These are phyloP conservation scores for Rhizoctonia solani DNA, from an alignment of 1,284 basidiomycete species.

Conservation along the genomic window DNA sequence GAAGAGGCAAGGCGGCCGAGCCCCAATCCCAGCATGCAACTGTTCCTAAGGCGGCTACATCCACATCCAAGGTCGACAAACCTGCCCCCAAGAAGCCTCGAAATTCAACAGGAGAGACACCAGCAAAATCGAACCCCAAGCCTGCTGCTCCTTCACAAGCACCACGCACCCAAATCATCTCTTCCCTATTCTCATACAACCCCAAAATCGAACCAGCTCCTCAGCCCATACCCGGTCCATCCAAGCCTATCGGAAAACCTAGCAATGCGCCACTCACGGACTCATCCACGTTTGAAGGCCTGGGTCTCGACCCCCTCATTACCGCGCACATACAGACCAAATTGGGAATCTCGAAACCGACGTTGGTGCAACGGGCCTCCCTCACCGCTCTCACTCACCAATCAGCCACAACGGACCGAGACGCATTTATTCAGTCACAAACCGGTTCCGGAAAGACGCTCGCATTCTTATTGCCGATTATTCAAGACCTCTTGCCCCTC, in stretches of 20 bases:
- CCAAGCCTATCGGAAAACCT: slow-evolving; percentile 54
- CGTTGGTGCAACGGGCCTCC: slow-evolving; percentile 85
- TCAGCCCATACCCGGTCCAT: slow-evolving; percentile 43
- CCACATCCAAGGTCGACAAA: neutral
- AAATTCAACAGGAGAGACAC: neutral
- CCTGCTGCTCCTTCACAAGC: slow-evolving; percentile 14
- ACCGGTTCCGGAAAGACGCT: slow-evolving; percentile 98
- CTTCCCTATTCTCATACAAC: slow-evolving; percentile 87
- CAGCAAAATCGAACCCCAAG: neutral
- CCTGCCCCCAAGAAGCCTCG: slow-evolving; percentile 2
- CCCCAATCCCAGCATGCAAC: neutral
- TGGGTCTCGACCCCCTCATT: slow-evolving; percentile 83
- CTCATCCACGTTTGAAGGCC: slow-evolving; percentile 70
- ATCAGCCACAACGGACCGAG: slow-evolving; percentile 52
- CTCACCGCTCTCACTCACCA: slow-evolving; percentile 71
- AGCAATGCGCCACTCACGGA: slow-evolving; percentile 84
- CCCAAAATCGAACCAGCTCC: slow-evolving; percentile 55
- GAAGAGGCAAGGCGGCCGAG: slow-evolving; percentile 32
- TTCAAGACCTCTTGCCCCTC: slow-evolving; percentile 91
- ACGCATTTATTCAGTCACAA: slow-evolving; percentile 95
- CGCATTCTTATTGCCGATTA: slow-evolving; percentile 91
- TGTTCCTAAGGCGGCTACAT: slow-evolving; percentile 28
- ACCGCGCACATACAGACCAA: slow-evolving; percentile 78
- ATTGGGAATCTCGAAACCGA: slow-evolving; percentile 85
- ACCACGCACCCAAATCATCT: slow-evolving; percentile 74